Evolutionary conservation across 768 basidiomycete species (phyloP).

Genomic region (Pleurotus tuber-regium): DNA sequence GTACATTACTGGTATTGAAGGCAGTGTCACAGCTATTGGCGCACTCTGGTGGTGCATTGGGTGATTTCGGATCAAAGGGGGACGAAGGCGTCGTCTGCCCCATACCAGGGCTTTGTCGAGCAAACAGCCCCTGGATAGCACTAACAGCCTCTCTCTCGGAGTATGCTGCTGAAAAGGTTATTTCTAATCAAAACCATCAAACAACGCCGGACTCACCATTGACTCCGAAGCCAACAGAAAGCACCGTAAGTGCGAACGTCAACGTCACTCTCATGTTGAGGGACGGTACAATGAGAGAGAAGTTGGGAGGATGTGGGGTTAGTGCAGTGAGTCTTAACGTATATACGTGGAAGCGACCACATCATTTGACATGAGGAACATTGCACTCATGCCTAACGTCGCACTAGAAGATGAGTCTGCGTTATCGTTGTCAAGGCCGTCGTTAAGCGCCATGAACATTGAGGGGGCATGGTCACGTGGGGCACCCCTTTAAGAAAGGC

Average conservation of each 20-base stretch:
- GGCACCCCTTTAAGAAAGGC: too few relatives aligned
- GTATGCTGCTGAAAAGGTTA: background rate
- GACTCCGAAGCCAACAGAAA: background rate
- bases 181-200: background rate
- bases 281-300: constrained; percentile 1
- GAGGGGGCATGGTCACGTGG: too few relatives aligned
- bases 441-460: background rate
- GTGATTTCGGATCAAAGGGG: constrained; percentile 6
- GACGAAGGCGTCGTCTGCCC: constrained; percentile 3
- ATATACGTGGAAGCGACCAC: background rate
- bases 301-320: background rate
- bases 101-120: constrained; percentile 2
- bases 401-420: constrained; percentile 5
- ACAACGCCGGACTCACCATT: constrained; percentile 6
- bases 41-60: background rate
- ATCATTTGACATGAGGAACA: constrained; percentile 2
- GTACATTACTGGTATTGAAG: constrained; percentile 3
- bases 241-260: background rate
- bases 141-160: constrained; percentile 1
- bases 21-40: background rate
- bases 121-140: background rate
- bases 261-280: constrained; percentile 4
- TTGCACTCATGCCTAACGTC: constrained; percentile 1
- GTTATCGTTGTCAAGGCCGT: too few relatives aligned
- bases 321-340: background rate